A percentile compares a stretch with the other conserved stretches of the same genome.
Conservation (phyloP, 148 eudicot genomes). For the Rhododendron simsii region DNA sequence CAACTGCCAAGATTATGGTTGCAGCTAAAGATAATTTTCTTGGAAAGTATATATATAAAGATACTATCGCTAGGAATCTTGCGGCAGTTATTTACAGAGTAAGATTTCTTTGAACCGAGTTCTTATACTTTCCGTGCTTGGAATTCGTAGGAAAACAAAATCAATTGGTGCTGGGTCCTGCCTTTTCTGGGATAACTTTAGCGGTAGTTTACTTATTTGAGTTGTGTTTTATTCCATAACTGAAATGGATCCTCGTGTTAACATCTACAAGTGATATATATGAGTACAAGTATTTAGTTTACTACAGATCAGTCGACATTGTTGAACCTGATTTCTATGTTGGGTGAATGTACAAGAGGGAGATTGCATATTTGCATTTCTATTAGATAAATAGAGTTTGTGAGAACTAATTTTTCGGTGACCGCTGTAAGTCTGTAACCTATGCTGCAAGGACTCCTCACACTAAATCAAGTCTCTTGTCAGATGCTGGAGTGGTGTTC, state of each 20-base stretch:
- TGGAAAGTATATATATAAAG: constrained; percentile 94
- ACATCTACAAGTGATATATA: neutral
- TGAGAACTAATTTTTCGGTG: neutral
- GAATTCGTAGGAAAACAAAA: neutral
- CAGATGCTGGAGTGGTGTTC: neutral
- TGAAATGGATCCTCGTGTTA: neutral
- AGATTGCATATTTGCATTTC: neutral
- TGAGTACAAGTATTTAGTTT: neutral
- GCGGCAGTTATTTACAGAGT: constrained; percentile 88
- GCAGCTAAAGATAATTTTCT: constrained; percentile 92
- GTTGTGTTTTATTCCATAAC: neutral
- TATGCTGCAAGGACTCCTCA: neutral
- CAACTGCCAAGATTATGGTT: constrained; percentile 98
- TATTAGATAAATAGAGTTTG: neutral
- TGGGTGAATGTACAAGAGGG: neutral
- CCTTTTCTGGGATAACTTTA: neutral
- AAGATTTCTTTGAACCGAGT: constrained; percentile 8
- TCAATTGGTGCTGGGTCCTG: neutral
- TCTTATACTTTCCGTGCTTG: neutral
- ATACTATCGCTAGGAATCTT: constrained; percentile 79
- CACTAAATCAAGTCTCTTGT: neutral
- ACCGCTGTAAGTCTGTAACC: neutral
- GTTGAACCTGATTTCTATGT: neutral
- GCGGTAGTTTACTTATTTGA: neutral
- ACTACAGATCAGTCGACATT: neutral